Percentiles rank a stretch among this genome's conserved stretches.
Conservation (phyloP, 306 rosid species). For the Vigna hirtella region DNA sequence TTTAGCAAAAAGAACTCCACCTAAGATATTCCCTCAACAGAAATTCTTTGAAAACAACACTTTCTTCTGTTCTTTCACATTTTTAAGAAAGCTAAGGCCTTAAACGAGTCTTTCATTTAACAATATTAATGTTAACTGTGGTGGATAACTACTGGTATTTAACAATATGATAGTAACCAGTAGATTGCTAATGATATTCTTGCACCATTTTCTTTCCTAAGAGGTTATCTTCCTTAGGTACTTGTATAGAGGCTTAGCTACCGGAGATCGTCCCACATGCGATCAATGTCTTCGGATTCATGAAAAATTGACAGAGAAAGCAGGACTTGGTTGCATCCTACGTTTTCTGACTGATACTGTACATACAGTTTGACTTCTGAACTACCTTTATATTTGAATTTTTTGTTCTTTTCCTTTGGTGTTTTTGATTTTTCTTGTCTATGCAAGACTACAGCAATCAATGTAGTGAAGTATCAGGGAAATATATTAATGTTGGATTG, state of each 20-base stretch:
- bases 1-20: constrained; percentile 18
- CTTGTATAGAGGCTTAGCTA: constrained; percentile 93
- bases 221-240: constrained; percentile 60
- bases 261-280: constrained; percentile 95
- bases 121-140: constrained; percentile 3
- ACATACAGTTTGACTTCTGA: constrained; percentile 72
- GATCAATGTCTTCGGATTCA: constrained; percentile 93
- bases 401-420: constrained; percentile 1
- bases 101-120: background rate
- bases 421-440: constrained; percentile 35
- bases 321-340: constrained; percentile 95
- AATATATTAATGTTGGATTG: background rate
- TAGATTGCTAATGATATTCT: constrained; percentile 26
- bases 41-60: background rate
- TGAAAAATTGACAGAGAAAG: constrained; percentile 87
- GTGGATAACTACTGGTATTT: constrained; percentile 29
- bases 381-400: background rate
- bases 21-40: too few species aligned
- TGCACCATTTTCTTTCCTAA: constrained; percentile 22
- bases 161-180: constrained; percentile 8
- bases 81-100: constrained; percentile 13
- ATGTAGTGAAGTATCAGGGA: constrained; percentile 20
- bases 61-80: background rate
- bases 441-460: constrained; percentile 30
- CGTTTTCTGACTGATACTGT: constrained; percentile 85